These are phyloP conservation scores for Penicillium arizonense DNA, from an alignment of 495 filamentous ascomycete species.

Conservation along the genomic window DNA sequence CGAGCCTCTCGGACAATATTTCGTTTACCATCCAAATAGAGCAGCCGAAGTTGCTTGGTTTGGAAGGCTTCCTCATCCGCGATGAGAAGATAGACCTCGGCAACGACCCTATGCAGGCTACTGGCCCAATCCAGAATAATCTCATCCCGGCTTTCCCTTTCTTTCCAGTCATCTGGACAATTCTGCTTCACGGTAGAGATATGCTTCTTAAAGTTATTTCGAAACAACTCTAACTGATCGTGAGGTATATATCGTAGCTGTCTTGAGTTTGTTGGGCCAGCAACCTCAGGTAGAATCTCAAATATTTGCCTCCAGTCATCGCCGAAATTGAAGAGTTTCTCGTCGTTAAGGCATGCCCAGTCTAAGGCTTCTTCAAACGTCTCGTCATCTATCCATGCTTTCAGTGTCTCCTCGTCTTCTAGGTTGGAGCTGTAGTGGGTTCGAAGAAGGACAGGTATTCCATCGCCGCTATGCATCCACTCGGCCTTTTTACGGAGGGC, in stretches of 20 bases:
- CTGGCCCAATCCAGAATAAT: background rate
- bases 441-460: background rate
- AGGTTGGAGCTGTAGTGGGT: background rate
- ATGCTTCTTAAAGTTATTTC: conserved; percentile 1
- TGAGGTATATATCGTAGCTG: background rate
- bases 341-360: background rate
- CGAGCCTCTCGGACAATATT: conserved; percentile 2
- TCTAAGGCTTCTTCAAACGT: conserved; percentile 1
- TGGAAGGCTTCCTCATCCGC: conserved; percentile 2
- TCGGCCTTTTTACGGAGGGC: background rate
- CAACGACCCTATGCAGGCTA: background rate
- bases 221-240: background rate
- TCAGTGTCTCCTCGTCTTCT: conserved; percentile 3
- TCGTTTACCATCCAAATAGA: background rate
- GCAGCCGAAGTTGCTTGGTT: background rate
- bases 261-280: background rate
- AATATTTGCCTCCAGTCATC: background rate
- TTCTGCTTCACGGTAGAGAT: conserved; percentile 3
- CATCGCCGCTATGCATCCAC: background rate
- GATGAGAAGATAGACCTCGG: conserved; percentile 1
- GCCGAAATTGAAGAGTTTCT: conserved; percentile 1
- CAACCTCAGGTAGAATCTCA: background rate
- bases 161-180: conserved; percentile 1
- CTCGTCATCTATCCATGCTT: conserved; percentile 2
- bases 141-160: conserved; percentile 1